These are phyloP conservation scores for Parastagonospora nodorum DNA, from an alignment of 2,329 filamentous ascomycete species.

Conservation along the genomic window DNA sequence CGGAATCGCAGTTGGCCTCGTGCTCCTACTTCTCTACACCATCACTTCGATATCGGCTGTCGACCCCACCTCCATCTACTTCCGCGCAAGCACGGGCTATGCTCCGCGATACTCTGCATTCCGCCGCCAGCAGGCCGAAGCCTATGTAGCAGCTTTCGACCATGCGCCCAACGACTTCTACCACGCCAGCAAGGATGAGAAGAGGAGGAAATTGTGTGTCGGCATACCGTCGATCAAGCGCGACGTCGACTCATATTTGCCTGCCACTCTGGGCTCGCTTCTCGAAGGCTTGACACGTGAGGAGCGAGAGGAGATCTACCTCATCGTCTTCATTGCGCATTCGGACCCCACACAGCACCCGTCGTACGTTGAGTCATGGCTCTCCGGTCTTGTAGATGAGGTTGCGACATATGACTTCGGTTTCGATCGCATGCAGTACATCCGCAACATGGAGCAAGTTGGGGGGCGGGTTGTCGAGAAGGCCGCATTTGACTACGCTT, in stretches of 20 bases:
- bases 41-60: too few species aligned
- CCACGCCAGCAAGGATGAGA: conserved; percentile 15
- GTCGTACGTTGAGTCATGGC: conserved; percentile 50
- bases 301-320: conserved; percentile 49
- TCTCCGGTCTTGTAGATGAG: conserved; percentile 47
- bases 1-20: too few species aligned
- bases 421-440: conserved; percentile 39
- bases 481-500: conserved; percentile 51
- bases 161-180: conserved; percentile 14
- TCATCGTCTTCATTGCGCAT: conserved; percentile 54
- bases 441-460: conserved; percentile 38
- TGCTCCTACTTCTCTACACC: too few species aligned
- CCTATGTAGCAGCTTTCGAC: conserved; percentile 29
- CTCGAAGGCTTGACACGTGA: conserved; percentile 49
- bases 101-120: conserved; percentile 39
- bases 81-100: conserved; percentile 39
- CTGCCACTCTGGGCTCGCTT: conserved; percentile 51
- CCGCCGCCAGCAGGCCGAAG: conserved; percentile 35
- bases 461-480: conserved; percentile 46
- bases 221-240: conserved; percentile 52
- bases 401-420: conserved; percentile 49
- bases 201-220: conserved; percentile 47
- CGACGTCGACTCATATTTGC: conserved; percentile 48
- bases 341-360: conserved; percentile 49
- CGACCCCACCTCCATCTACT: conserved; percentile 41